Conservation (phyloP, 1,284 basidiomycete genomes). For the Earliella scabrosa region DNA sequence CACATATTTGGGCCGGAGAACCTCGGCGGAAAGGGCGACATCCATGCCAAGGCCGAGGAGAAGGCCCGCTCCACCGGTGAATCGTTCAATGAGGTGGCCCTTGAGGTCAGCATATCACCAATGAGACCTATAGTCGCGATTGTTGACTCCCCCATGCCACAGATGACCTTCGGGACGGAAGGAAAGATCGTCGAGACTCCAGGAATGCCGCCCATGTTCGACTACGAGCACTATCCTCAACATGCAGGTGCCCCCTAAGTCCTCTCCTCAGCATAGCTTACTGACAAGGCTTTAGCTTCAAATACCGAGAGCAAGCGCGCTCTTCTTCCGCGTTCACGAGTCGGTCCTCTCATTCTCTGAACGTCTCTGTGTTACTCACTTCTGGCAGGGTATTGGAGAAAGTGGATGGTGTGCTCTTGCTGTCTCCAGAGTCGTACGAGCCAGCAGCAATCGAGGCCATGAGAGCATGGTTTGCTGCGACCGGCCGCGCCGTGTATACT, state of each 20-base stretch:
- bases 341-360: background rate
- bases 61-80: conserved; percentile 14
- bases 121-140: background rate
- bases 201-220: conserved; percentile 26
- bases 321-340: conserved; percentile 2
- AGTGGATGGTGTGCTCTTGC: conserved; percentile 17
- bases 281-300: background rate
- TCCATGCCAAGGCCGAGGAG: conserved; percentile 17
- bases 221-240: conserved; percentile 28
- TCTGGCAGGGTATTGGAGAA: conserved; percentile 3
- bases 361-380: background rate
- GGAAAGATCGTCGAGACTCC: conserved; percentile 16
- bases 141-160: background rate
- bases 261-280: background rate
- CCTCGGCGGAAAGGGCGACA: conserved; percentile 21
- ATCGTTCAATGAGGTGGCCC: conserved; percentile 13
- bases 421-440: conserved; percentile 19
- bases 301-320: background rate
- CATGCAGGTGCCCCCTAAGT: background rate
- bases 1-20: conserved; percentile 17
- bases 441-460: background rate
- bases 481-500: conserved; percentile 8
- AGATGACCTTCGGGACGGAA: background rate
- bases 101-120: conserved; percentile 9
- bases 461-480: conserved; percentile 15